Base-by-base conservation (phyloP, 148 eudicot genomes). In the Tetragonia tetragonoides region DNA sequence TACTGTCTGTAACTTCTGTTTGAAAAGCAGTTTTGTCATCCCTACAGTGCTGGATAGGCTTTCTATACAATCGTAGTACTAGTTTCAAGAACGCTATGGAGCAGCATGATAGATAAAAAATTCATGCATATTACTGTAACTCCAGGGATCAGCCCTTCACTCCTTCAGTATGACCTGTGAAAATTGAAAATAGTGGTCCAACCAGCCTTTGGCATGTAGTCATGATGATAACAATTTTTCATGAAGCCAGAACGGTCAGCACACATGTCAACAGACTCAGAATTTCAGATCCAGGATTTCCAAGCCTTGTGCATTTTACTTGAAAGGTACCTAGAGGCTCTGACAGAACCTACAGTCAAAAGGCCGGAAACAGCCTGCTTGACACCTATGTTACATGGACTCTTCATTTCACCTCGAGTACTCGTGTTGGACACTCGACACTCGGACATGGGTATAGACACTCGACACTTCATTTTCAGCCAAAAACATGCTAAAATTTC, bases 281-380 rank as follows among this genome's bases (percentile, higher is more conserved):
- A 53, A 46, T n/a, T 21, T 73, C 74, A 92, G 23, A 57, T 44
- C 87, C 93, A 79, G 49, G 99, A 96, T 76, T 83, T 89, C 99
- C 98, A 91, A 44, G 99, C 97, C 87, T 93, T 96, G 42, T 59
- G 42, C 86, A 93, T 85, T 75, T 96, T 96, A 64, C 74, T 88
- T 54, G 88, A 87, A 68, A 93, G 84, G 80, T 95, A 95, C 74
- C 84, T 70, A 40, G 87, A 77, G 61, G 95, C 98, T 75, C 79
- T 84, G 70, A 83, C 84, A 73, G 88, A 93, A 42, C 99, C 99
- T 38, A 77, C 87, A 3, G 93, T 89, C 72, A 91, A 34, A 44
- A 93, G 79, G 73, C 98, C 99, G 75, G 99, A 85, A 70, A 88
- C 87, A 38, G 97, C 97, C 81, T 95, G 99, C 81, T 97, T 89